Conservation (phyloP, 352 stramenopile species). For the Globisporangium emineosum region DNA sequence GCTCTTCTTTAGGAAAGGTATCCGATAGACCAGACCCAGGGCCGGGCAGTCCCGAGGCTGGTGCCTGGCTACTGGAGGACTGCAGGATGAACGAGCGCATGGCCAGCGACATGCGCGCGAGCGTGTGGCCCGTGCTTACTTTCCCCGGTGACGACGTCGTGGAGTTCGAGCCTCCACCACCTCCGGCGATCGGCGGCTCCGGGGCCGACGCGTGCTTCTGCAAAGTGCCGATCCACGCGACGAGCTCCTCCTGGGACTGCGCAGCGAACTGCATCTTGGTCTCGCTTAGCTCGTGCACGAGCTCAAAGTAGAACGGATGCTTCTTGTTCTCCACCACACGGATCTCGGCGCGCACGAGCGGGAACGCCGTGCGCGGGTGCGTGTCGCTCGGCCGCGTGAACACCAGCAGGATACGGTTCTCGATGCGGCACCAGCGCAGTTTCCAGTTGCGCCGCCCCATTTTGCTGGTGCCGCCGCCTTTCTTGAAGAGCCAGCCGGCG, state of each 20-base stretch:
- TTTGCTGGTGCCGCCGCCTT: slow-evolving; percentile 67
- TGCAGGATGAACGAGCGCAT: slow-evolving; percentile 81
- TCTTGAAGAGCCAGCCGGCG: slow-evolving; percentile 74
- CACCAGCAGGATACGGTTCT: slow-evolving; percentile 71
- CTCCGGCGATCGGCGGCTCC: slow-evolving; percentile 29
- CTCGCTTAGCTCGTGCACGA: slow-evolving; percentile 67
- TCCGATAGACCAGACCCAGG: neutral
- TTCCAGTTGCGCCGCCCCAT: slow-evolving; percentile 80
- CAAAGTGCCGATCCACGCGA: slow-evolving; percentile 55
- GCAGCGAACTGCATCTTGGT: slow-evolving; percentile 77
- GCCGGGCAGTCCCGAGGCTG: neutral
- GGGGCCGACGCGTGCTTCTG: slow-evolving; percentile 43
- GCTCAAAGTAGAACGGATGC: slow-evolving; percentile 79
- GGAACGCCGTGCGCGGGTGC: slow-evolving; percentile 60
- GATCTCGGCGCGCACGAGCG: slow-evolving; percentile 61
- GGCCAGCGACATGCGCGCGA: slow-evolving; percentile 68
- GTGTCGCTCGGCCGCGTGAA: slow-evolving; percentile 48
- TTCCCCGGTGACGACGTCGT: slow-evolving; percentile 34
- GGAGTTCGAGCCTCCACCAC: neutral
- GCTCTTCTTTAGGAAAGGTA: neutral
- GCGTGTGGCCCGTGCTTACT: slow-evolving; percentile 35
- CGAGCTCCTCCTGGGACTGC: slow-evolving; percentile 56
- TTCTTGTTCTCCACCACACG: slow-evolving; percentile 64
- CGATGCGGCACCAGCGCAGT: slow-evolving; percentile 71
- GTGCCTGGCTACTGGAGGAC: slow-evolving; percentile 21